Conservation (phyloP, 192 early-diverging fungal species). For the Mortierella alpina region DNA sequence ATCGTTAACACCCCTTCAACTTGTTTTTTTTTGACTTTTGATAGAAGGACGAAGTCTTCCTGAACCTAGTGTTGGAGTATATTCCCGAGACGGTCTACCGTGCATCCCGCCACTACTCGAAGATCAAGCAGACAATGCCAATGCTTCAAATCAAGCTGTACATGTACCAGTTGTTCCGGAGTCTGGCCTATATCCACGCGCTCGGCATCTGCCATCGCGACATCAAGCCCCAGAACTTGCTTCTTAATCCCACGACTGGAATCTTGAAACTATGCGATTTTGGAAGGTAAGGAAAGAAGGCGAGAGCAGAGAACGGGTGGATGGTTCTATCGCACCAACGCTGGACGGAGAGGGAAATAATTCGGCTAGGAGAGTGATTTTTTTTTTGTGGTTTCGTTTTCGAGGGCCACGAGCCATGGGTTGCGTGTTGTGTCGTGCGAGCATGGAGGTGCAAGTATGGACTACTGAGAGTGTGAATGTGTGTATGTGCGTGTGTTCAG, state of each 20-base stretch:
- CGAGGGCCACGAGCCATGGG: neutral
- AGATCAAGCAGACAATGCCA: conserved; percentile 94
- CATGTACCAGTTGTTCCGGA: conserved; percentile 98
- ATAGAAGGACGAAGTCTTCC: conserved; percentile 91
- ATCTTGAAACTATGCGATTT: conserved; percentile 98
- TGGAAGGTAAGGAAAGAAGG: conserved; percentile 66
- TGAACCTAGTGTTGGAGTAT: conserved; percentile 96
- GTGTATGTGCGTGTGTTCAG: conserved; percentile 1
- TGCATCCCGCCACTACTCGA: conserved; percentile 89
- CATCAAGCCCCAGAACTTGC: conserved; percentile 99
- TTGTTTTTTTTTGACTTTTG: neutral
- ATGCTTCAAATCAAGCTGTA: conserved; percentile 96
- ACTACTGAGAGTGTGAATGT: neutral
- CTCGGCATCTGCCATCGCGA: conserved; percentile 99
- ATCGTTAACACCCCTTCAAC: neutral
- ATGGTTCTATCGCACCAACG: conserved; percentile 2
- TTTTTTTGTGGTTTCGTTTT: conserved; percentile 4
- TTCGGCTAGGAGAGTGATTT: neutral
- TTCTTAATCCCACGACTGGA: conserved; percentile 90
- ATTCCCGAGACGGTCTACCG: conserved; percentile 98
- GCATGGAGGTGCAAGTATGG: neutral
- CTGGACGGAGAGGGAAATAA: neutral
- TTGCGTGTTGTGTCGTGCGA: too few species aligned
- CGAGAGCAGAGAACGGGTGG: neutral
- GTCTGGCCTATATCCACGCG: conserved; percentile 96